Evolutionary conservation across 2,329 filamentous ascomycete species (phyloP).

Genomic region (Penicillium sp.): DNA sequence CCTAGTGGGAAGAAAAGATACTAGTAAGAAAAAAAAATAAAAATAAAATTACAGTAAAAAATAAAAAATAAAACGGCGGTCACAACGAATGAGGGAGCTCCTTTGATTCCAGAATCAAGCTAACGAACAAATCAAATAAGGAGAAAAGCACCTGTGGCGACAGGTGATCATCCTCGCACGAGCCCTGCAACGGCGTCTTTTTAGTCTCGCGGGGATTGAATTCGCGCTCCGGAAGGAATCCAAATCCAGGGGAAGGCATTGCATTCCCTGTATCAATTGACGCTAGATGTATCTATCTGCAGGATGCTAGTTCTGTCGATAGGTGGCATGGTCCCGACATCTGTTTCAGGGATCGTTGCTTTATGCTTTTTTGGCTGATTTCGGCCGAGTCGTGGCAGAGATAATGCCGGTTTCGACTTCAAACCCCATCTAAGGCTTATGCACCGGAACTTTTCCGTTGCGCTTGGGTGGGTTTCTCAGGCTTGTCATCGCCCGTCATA

Average conservation of each 20-base stretch:
- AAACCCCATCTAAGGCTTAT: not conserved
- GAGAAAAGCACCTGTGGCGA: constrained; percentile 1
- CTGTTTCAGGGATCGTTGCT: not conserved
- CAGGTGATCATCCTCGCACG: constrained; percentile 7
- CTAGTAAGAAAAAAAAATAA: not conserved
- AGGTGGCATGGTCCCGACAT: constrained; percentile 1
- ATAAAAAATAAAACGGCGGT: not conserved
- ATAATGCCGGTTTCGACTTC: not conserved
- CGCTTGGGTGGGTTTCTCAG: not conserved
- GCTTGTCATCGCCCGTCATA: not conserved
- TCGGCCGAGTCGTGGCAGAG: constrained; percentile 1
- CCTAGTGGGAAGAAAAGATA: not conserved
- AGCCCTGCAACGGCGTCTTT: not conserved
- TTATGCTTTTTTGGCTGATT: not conserved
- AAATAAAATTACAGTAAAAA: not conserved
- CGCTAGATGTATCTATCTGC: not conserved
- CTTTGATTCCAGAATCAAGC: not conserved
- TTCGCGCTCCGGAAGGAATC: not conserved
- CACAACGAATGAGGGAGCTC: not conserved
- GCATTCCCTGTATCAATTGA: not conserved
- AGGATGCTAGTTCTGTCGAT: constrained; percentile 1
- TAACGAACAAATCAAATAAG: constrained; percentile 2
- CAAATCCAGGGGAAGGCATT: not conserved
- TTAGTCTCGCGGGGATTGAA: not conserved
- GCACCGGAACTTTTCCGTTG: constrained; percentile 6